These are phyloP conservation scores for Blakeslea trispora DNA, from an alignment of 371 early-diverging fungal species.

Conservation along the genomic window DNA sequence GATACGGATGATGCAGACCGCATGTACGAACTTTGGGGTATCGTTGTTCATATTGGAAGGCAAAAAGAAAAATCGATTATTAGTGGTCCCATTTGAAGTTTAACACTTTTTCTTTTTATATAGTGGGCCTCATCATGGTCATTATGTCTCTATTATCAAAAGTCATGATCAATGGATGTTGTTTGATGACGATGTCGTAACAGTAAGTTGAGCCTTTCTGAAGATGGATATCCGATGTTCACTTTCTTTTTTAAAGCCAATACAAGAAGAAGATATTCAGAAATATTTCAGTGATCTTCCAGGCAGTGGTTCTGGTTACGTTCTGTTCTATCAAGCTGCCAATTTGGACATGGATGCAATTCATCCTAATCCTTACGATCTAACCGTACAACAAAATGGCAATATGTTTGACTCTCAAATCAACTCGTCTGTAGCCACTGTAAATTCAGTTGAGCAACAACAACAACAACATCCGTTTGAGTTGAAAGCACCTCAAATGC, in stretches of 20 bases:
- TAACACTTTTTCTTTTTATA: too few relatives aligned
- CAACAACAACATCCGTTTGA: conserved; percentile 6
- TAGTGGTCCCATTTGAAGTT: too few relatives aligned
- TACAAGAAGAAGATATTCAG: conserved; percentile 78
- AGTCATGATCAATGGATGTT: conserved; percentile 87
- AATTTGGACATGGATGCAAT: conserved; percentile 46
- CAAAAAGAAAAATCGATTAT: conserved; percentile 24
- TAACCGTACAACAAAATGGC: too few relatives aligned
- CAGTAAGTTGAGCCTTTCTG: conserved; percentile 62
- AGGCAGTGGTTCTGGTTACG: conserved; percentile 81
- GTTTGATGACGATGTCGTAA: conserved; percentile 94
- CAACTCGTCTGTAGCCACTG: conserved; percentile 14
- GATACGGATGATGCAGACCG: conserved; percentile 84
- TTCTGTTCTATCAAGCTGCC: conserved; percentile 77
- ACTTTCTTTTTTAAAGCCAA: conserved; percentile 38
- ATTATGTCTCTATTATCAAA: conserved; percentile 91
- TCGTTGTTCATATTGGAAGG: conserved; percentile 95
- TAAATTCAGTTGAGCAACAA: conserved; percentile 4
- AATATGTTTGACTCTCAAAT: too few relatives aligned
- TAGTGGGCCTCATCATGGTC: conserved; percentile 96
- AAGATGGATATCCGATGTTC: neutral
- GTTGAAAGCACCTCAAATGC: too few relatives aligned
- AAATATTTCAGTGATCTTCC: conserved; percentile 85
- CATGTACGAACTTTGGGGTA: conserved; percentile 85
- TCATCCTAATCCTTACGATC: conserved; percentile 4